Percentiles rank a stretch among this genome's conserved stretches.
phyloP scores from a whole-genome alignment of 805 yeast species.

The Metschnikowia matae region DNA sequence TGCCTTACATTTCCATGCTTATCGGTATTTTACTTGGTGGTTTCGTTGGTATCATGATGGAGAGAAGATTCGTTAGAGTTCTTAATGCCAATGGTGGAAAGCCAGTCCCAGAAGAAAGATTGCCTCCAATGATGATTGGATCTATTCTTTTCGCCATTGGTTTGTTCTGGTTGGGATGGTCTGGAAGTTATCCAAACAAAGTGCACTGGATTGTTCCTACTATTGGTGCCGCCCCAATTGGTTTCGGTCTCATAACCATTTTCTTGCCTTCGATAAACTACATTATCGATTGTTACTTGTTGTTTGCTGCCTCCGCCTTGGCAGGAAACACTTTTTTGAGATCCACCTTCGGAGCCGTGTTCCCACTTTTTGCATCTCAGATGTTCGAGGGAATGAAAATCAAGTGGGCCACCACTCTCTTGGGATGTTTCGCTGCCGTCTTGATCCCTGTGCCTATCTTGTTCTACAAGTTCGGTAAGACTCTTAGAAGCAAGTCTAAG shows the following conservation, averaged over 20 bases:
- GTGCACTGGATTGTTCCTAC: conserved; percentile 49
- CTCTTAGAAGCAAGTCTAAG: conserved; percentile 53
- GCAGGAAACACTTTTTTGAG: conserved; percentile 58
- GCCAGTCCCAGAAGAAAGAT: conserved; percentile 21
- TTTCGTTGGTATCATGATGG: conserved; percentile 47
- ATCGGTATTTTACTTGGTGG: conserved; percentile 66
- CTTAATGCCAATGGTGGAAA: conserved; percentile 26
- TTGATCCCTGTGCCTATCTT: conserved; percentile 67
- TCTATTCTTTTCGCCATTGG: conserved; percentile 15
- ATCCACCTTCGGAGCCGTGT: conserved; percentile 60
- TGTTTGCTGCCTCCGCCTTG: conserved; percentile 62
- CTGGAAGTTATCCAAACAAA: conserved; percentile 18
- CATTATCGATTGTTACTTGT: conserved; percentile 63
- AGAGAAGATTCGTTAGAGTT: conserved; percentile 46
- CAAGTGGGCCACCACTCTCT: conserved; percentile 74
- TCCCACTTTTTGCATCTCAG: conserved; percentile 65
- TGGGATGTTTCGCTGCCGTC: conserved; percentile 57
- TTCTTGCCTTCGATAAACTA: conserved; percentile 70
- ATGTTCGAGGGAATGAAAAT: conserved; percentile 68
- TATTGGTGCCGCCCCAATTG: conserved; percentile 55
- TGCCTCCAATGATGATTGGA: conserved; percentile 21
- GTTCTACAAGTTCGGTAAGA: conserved; percentile 46
- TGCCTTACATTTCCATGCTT: conserved; percentile 76
- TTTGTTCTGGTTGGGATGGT: conserved; percentile 20
- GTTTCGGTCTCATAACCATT: conserved; percentile 50